Percentiles rank a stretch among this genome's conserved stretches.
These are phyloP conservation scores for Mytilinidion resinicola DNA, from an alignment of 495 filamentous ascomycete species.

Conservation along the genomic window DNA sequence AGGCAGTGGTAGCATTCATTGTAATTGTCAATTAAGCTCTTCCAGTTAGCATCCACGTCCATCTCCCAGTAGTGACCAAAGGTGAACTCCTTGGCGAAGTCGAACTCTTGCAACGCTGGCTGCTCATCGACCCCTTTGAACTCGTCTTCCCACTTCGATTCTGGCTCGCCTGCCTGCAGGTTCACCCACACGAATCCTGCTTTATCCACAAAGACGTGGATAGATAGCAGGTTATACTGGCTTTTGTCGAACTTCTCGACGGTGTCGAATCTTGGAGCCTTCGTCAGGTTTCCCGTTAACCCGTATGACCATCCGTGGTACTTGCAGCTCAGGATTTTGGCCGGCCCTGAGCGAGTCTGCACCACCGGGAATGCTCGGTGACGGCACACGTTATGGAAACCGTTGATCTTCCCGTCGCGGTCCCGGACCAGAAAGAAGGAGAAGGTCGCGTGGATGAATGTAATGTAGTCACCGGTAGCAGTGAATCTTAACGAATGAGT, in stretches of 20 bases:
- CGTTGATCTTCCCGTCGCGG: conserved; percentile 18
- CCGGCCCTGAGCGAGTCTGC: conserved; percentile 16
- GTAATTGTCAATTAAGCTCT: conserved; percentile 46
- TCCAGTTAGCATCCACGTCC: conserved; percentile 47
- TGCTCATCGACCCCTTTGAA: conserved; percentile 38
- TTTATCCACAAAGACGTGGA: conserved; percentile 18
- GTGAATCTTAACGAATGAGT: conserved; percentile 19
- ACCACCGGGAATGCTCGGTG: conserved; percentile 26
- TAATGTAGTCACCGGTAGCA: conserved; percentile 24
- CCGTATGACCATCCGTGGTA: conserved; percentile 31
- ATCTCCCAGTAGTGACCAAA: conserved; percentile 47
- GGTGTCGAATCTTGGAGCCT: conserved; percentile 27
- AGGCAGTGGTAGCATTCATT: conserved; percentile 51
- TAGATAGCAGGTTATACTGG: conserved; percentile 20
- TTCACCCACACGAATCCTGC: conserved; percentile 25
- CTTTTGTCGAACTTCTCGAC: conserved; percentile 22
- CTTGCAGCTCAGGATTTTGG: conserved; percentile 23
- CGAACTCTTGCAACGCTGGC: conserved; percentile 34
- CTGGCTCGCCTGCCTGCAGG: conserved; percentile 30
- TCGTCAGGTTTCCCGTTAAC: conserved; percentile 18
- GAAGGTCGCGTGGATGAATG: conserved; percentile 17
- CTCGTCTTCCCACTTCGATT: conserved; percentile 41
- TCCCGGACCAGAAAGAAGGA: conserved; percentile 24
- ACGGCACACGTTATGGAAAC: conserved; percentile 30
- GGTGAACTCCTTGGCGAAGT: conserved; percentile 41